Evolutionary conservation across 495 filamentous ascomycete genomes (phyloP), one percentile per base, ranked within the genome.

Genomic region (Staphylotrichum longicolle): DNA sequence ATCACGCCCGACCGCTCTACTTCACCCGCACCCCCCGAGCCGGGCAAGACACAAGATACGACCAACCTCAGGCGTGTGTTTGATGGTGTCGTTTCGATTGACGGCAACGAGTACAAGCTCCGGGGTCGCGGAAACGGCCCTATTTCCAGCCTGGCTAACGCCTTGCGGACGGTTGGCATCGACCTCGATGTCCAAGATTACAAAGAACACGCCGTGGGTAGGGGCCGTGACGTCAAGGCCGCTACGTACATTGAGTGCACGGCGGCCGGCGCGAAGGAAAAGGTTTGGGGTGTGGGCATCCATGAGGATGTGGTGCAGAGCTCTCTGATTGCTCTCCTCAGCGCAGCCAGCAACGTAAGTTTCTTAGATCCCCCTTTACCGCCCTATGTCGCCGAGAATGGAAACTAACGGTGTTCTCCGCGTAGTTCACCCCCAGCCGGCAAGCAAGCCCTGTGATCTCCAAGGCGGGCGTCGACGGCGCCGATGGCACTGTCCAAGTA

Each of bases 241-340:
- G 93, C 90, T 14, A 92, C 91, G 11, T 98, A 92, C 66, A 96
- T 98, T 61, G 89, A 98, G 74, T 96, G 91, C 73, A 89, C 85
- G 45, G 83, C 88, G 42, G 76, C 85, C n/a, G 85, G 86, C 15
- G 85, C 79, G 48, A 79, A 80, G 37, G 78, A 89, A 58, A 87
- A 82, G 66, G 91, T 96, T 10, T 98, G 94, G 95, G 94, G 94
- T 65, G 91, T 98, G 27, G 94, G 93, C 54, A 91, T 98, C 63
- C 91, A 97, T 73, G 87, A 93, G 68, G 94, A 98, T 77, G 90
- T 95, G 42, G 91, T 96, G 12, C 91, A 96, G 75, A 91, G 90
- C 66, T 91, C 87, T 74, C 81, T 98, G 71, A 90, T 93, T 72
- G 93, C 94, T 45, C 80, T 98, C 49, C 78, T 98, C 68, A 86